Conservation (phyloP, 31 red algal species). For the Asparagopsis taxiformis region DNA sequence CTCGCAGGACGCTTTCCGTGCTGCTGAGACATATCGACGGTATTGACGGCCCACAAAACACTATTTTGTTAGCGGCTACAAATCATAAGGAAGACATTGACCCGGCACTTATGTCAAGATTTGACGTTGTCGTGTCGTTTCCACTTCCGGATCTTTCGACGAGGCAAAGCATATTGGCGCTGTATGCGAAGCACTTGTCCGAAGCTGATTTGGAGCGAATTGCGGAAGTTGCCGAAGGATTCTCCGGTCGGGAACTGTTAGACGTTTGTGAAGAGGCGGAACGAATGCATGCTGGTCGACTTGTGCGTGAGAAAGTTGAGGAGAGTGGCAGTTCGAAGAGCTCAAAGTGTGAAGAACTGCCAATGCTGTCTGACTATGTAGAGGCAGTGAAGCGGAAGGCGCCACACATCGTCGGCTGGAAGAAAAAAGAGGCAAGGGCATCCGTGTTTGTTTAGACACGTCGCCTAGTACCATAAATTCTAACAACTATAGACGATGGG, state of each 20-base stretch:
- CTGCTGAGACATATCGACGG: slow-evolving; percentile 88
- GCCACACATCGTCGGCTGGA: slow-evolving; percentile 36
- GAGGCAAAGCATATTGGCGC: too few relatives aligned
- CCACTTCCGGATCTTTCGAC: slow-evolving; percentile 74
- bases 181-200: too few relatives aligned
- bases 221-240: slow-evolving; percentile 63
- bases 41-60: slow-evolving; percentile 61
- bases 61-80: slow-evolving; percentile 86
- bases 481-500: too few relatives aligned
- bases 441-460: too few relatives aligned
- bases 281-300: slow-evolving; percentile 50
- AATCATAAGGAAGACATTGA: slow-evolving; percentile 90
- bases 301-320: slow-evolving; percentile 38
- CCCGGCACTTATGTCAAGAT: slow-evolving; percentile 77
- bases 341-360: slow-evolving; percentile 24
- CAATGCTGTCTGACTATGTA: slow-evolving; percentile 37
- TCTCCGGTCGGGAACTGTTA: slow-evolving; percentile 78
- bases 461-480: too few relatives aligned
- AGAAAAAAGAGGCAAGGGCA: too few relatives aligned
- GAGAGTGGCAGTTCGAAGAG: neutral
- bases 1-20: slow-evolving; percentile 77
- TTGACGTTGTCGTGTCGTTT: slow-evolving; percentile 85
- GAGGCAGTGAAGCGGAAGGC: slow-evolving; percentile 36
- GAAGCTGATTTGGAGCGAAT: slow-evolving; percentile 56
- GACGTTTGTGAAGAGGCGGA: slow-evolving; percentile 90